Conservation (phyloP, 768 basidiomycete species). For the Kwoniella heveanensis region DNA sequence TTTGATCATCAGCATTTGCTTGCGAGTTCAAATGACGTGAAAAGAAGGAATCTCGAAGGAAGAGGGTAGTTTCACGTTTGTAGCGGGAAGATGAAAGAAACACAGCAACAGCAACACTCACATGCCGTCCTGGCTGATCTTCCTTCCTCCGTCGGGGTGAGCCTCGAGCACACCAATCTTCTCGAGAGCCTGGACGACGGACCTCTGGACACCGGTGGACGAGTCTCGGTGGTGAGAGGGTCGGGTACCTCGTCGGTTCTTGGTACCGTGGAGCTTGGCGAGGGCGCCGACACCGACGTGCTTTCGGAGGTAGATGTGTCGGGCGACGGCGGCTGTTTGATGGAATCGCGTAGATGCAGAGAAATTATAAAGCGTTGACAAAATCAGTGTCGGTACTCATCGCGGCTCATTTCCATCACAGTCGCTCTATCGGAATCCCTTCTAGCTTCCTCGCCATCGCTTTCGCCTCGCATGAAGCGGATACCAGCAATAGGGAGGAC, state of each 20-base stretch:
- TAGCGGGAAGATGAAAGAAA: neutral
- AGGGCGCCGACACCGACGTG: constrained; percentile 81
- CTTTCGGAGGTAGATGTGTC: constrained; percentile 99
- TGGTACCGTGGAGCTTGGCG: constrained; percentile 93
- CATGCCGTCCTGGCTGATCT: constrained; percentile 95
- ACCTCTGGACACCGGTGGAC: constrained; percentile 87
- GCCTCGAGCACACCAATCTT: constrained; percentile 98
- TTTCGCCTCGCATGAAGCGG: too few species aligned
- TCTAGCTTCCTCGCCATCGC: too few species aligned
- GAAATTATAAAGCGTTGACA: too few species aligned
- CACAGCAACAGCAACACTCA: constrained; percentile 36
- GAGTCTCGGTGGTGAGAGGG: constrained; percentile 89
- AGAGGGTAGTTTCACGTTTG: too few species aligned
- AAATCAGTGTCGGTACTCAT: too few species aligned
- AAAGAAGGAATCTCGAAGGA: neutral
- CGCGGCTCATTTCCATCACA: too few species aligned
- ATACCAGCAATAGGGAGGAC: too few species aligned
- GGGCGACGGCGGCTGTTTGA: constrained; percentile 93
- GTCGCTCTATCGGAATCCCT: too few species aligned
- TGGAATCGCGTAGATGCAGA: too few species aligned
- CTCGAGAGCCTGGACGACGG: constrained; percentile 93
- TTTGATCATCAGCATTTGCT: too few species aligned
- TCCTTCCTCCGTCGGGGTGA: constrained; percentile 88
- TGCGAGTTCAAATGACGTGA: too few species aligned
- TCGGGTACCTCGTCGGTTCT: constrained; percentile 93